Conservation (phyloP, 306 rosid genomes). For the Hylodesmum podocarpum region DNA sequence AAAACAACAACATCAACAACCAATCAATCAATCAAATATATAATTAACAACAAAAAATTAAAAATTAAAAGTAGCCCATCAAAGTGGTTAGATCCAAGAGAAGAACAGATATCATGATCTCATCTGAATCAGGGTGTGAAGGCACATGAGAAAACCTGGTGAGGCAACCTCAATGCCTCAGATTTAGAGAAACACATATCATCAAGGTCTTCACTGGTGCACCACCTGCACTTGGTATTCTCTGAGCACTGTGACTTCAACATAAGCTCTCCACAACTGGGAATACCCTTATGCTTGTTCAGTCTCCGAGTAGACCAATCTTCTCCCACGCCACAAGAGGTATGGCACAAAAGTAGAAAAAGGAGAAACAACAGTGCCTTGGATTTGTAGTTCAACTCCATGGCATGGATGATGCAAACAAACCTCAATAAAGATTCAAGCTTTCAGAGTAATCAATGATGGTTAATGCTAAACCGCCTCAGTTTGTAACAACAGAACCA, state of each 20-base stretch:
- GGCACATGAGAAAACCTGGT: constrained; percentile 73
- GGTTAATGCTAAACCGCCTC: background rate
- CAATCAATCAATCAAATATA: background rate
- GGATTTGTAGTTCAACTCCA: background rate
- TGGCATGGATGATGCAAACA: background rate
- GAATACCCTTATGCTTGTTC: background rate
- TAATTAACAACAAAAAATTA: background rate
- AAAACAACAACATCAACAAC: background rate
- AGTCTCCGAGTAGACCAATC: background rate
- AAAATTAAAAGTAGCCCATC: background rate
- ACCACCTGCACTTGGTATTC: constrained; percentile 80
- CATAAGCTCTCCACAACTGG: constrained; percentile 51
- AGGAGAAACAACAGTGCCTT: background rate
- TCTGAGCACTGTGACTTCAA: constrained; percentile 58
- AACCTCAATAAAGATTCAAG: background rate
- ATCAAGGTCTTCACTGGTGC: constrained; percentile 68
- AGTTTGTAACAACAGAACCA: background rate
- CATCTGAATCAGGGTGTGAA: constrained; percentile 24
- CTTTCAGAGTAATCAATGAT: background rate
- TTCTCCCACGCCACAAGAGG: background rate
- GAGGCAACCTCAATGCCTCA: constrained; percentile 80
- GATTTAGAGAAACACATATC: constrained; percentile 71
- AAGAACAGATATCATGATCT: constrained; percentile 35
- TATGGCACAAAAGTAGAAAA: background rate
- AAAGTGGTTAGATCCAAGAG: background rate